Evolutionary conservation across 495 filamentous ascomycete genomes (phyloP).

Genomic region (Haplographium delicatum): DNA sequence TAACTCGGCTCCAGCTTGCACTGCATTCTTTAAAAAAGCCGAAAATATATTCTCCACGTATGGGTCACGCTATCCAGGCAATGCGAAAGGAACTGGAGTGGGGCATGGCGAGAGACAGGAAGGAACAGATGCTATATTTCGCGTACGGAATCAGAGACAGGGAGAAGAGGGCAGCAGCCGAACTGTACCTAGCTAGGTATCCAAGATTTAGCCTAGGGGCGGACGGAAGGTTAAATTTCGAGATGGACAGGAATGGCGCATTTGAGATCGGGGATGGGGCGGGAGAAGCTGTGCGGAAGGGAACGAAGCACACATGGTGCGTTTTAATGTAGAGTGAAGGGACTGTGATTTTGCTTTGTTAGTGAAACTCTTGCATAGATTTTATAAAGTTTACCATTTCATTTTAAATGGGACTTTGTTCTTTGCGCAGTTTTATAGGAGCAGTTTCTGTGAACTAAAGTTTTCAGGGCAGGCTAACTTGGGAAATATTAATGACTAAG

Average conservation of each 20-base stretch:
- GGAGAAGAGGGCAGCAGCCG: neutral
- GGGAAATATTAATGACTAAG: neutral
- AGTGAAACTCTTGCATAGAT: too few relatives aligned
- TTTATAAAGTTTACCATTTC: too few relatives aligned
- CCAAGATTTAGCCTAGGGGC: neutral
- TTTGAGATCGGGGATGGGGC: too few relatives aligned
- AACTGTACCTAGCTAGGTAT: neutral
- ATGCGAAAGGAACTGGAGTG: neutral
- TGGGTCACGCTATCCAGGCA: neutral
- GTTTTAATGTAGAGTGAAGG: too few relatives aligned
- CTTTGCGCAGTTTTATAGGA: too few relatives aligned
- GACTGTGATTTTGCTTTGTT: too few relatives aligned
- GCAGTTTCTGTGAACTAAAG: too few relatives aligned
- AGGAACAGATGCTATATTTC: neutral
- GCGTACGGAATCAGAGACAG: neutral
- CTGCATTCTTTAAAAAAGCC: too few relatives aligned
- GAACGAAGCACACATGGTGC: too few relatives aligned
- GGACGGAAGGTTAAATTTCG: neutral
- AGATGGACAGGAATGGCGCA: too few relatives aligned
- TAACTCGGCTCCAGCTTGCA: neutral
- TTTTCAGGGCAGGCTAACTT: neutral
- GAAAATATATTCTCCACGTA: neutral
- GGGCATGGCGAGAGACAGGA: neutral
- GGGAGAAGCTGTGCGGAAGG: too few relatives aligned
- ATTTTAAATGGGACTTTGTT: too few relatives aligned